phyloP scores from a whole-genome alignment of 148 eudicot species.

The Rhododendron griersonianum region DNA sequence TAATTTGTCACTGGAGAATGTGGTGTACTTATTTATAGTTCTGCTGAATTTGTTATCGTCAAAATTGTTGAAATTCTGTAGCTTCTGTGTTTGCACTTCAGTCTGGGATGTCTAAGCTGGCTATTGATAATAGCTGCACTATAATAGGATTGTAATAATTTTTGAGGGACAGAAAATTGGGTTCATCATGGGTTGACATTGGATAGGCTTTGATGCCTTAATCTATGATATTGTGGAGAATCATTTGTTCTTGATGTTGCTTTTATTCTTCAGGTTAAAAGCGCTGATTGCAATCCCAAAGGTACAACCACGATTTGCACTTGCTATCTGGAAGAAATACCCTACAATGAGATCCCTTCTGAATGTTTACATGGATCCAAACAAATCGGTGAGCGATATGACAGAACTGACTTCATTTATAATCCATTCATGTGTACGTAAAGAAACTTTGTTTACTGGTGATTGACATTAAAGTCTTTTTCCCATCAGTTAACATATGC shows the following conservation, averaged over 20 bases:
- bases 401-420: background rate
- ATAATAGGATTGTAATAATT: background rate
- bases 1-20: background rate
- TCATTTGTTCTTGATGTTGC: background rate
- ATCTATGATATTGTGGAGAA: background rate
- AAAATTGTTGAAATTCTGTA: background rate
- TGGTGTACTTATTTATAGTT: background rate
- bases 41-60: background rate
- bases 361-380: slow-evolving; percentile 78
- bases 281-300: slow-evolving; percentile 86
- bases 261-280: slow-evolving; percentile 65
- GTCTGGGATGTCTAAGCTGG: background rate
- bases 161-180: background rate
- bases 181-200: background rate
- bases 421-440: background rate
- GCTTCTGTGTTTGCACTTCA: background rate
- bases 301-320: slow-evolving; percentile 90
- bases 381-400: slow-evolving; percentile 64
- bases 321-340: slow-evolving; percentile 80
- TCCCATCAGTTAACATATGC: background rate
- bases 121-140: background rate
- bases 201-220: background rate
- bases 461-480: background rate
- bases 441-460: background rate
- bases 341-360: slow-evolving; percentile 86